Conservation (phyloP, 805 yeast species). For the Kluyveromyces siamensis region DNA sequence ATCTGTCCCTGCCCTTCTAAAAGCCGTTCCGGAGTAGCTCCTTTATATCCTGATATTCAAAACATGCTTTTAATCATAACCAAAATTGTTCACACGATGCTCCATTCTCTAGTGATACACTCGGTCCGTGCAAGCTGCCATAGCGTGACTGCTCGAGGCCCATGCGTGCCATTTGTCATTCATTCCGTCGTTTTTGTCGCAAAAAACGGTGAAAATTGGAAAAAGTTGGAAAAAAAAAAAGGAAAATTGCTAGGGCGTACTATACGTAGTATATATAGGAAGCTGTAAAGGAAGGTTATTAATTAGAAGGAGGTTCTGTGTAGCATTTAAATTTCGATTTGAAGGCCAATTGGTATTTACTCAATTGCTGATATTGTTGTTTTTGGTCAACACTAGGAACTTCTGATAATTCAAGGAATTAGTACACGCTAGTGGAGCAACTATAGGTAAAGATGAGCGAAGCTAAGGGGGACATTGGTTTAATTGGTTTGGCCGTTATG, state of each 20-base stretch:
- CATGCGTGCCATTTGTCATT: background rate
- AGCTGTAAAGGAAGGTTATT: background rate
- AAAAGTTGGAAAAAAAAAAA: background rate
- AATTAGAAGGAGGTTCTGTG: too few species aligned
- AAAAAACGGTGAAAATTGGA: background rate
- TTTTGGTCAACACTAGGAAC: background rate
- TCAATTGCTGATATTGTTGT: background rate
- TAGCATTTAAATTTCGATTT: too few species aligned
- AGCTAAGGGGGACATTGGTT: constrained; percentile 68
- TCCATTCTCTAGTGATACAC: background rate
- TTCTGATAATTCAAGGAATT: background rate
- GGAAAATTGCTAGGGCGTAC: background rate
- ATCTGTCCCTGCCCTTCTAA: too few species aligned
- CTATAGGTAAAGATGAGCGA: background rate
- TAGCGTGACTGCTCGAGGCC: background rate
- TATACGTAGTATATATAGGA: background rate
- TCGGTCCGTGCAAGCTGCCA: too few species aligned
- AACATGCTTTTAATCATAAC: too few species aligned
- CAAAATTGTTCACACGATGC: background rate
- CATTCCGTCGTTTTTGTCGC: constrained; percentile 1
- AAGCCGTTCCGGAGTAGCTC: too few species aligned
- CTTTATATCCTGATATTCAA: too few species aligned
- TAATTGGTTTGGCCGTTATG: constrained; percentile 99
- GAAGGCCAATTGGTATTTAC: background rate
- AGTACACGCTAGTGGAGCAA: too few species aligned